phyloP scores from a whole-genome alignment of 768 basidiomycete species.

The Boletus bicolor region DNA sequence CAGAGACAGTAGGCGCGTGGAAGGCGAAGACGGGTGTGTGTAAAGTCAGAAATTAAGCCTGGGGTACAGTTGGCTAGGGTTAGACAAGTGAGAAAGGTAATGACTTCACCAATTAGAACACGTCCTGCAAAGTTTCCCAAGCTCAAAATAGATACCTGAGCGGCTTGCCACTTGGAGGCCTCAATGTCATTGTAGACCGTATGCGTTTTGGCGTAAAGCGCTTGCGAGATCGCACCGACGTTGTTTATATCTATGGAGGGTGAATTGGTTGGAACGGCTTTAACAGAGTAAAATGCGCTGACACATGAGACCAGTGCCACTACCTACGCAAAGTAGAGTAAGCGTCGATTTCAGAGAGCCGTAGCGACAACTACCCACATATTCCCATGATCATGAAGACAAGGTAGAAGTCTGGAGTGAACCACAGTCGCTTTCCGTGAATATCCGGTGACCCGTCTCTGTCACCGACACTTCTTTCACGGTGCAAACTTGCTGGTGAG shows the following conservation, averaged over 20 bases:
- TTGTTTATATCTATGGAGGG: conserved; percentile 70
- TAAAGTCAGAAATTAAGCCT: conserved; percentile 71
- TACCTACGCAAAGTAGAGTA: conserved; percentile 40
- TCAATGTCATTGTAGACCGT: conserved; percentile 62
- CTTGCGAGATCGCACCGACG: conserved; percentile 76
- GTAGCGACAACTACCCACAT: conserved; percentile 38
- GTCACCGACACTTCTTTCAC: conserved; percentile 4
- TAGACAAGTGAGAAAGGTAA: not conserved
- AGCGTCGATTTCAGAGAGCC: not conserved
- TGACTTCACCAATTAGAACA: conserved; percentile 59
- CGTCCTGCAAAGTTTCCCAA: conserved; percentile 80
- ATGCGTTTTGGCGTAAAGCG: conserved; percentile 58
- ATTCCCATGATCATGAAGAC: conserved; percentile 53
- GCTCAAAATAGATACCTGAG: conserved; percentile 81
- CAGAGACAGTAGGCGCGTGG: conserved; percentile 72
- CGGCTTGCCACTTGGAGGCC: conserved; percentile 73
- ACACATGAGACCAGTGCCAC: conserved; percentile 79
- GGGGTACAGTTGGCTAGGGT: not conserved
- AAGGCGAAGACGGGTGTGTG: conserved; percentile 50
- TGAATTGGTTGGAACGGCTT: not conserved
- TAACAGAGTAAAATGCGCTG: conserved; percentile 18
- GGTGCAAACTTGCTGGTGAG: conserved; percentile 4
- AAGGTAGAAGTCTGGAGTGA: conserved; percentile 60
- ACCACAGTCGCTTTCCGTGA: conserved; percentile 50
- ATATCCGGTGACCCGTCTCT: conserved; percentile 45